Percentiles rank a stretch among this genome's conserved stretches.
Conservation (phyloP, 1,284 basidiomycete genomes). For the Spongispora temasekensis region DNA sequence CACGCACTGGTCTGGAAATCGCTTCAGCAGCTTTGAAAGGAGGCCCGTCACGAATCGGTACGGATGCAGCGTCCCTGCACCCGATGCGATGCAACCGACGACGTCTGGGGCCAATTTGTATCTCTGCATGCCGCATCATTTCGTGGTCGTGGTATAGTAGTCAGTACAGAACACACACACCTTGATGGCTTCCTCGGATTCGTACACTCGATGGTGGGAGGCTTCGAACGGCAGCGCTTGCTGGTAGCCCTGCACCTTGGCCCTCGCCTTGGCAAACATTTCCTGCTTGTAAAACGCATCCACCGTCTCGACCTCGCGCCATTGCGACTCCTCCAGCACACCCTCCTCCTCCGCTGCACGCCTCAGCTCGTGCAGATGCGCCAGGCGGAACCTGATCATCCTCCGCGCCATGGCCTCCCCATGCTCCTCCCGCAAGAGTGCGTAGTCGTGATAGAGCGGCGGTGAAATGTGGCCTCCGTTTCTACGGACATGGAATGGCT, state of each 20-base stretch:
- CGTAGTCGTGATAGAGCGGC: constrained; percentile 30
- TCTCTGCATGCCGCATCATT: constrained; percentile 33
- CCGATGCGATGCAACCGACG: constrained; percentile 41
- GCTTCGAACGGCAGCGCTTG: constrained; percentile 43
- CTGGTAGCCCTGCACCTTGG: constrained; percentile 38
- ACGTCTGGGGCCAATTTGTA: constrained; percentile 38
- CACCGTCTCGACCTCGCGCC: constrained; percentile 44
- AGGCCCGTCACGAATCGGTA: constrained; percentile 48
- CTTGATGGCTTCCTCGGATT: constrained; percentile 37
- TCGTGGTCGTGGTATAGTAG: no score
- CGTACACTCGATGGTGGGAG: constrained; percentile 32
- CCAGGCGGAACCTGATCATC: constrained; percentile 31
- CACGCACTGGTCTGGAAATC: constrained; percentile 40
- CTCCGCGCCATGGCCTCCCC: constrained; percentile 26
- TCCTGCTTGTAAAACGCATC: constrained; percentile 41
- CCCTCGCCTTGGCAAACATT: constrained; percentile 37
- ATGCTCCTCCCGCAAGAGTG: constrained; percentile 14
- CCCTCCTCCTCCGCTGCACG: constrained; percentile 33
- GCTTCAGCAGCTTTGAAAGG: constrained; percentile 39
- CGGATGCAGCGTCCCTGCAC: constrained; percentile 48
- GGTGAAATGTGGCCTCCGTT: constrained; percentile 36
- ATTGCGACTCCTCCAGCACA: constrained; percentile 38
- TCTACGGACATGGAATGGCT: no score
- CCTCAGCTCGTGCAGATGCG: constrained; percentile 30
- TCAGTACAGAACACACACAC: no score